Percentiles rank a stretch among this genome's conserved stretches.
Conservation (phyloP, 495 filamentous ascomycete species). For the Penicillium parvum region DNA sequence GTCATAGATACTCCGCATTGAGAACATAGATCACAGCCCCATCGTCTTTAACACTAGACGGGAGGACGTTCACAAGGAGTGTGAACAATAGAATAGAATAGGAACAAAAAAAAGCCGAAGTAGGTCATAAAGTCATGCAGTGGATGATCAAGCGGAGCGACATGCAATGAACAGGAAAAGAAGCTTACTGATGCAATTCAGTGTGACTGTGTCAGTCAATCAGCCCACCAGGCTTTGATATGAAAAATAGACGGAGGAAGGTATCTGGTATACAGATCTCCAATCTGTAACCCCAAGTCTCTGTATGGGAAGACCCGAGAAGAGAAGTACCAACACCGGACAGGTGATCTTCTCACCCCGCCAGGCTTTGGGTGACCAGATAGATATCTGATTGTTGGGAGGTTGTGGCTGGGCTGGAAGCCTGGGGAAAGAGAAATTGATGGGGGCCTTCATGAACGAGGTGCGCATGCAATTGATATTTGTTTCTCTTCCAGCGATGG, state of each 20-base stretch:
- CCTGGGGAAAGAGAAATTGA: not conserved
- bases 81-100: too few species aligned
- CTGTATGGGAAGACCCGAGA: not conserved
- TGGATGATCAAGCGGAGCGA: not conserved
- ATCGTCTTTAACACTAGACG: too few species aligned
- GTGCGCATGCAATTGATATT: slow-evolving; percentile 21
- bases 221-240: slow-evolving; percentile 5
- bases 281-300: slow-evolving; percentile 6
- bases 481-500: slow-evolving; percentile 12
- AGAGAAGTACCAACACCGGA: slow-evolving; percentile 3
- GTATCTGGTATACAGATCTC: not conserved
- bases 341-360: not conserved
- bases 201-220: slow-evolving; percentile 6
- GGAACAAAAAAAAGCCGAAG: slow-evolving; percentile 11
- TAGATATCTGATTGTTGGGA: slow-evolving; percentile 13
- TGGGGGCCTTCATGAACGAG: not conserved
- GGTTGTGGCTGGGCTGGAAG: slow-evolving; percentile 13
- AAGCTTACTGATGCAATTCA: slow-evolving; percentile 22
- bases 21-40: too few species aligned
- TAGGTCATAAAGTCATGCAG: slow-evolving; percentile 6
- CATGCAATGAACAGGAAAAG: slow-evolving; percentile 1
- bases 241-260: not conserved
- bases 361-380: slow-evolving; percentile 2
- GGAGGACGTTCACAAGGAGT: too few species aligned
- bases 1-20: too few species aligned